phyloP scores from a whole-genome alignment of 768 basidiomycete genomes.

The Trametes meyenii region DNA sequence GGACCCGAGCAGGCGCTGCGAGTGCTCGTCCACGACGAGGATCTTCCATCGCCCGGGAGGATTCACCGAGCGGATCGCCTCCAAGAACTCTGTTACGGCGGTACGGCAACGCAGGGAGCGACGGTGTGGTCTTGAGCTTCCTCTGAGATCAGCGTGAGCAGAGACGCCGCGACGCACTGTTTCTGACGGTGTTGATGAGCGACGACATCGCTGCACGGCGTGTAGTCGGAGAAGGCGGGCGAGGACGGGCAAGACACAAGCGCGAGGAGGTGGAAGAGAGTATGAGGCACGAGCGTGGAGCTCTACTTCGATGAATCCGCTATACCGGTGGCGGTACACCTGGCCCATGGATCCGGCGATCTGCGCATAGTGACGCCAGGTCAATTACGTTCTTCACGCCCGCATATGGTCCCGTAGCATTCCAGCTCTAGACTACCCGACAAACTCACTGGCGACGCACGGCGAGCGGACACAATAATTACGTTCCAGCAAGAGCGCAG shows the following conservation, averaged over 20 bases:
- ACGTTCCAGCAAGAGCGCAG: too few relatives aligned
- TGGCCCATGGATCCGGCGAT: conserved; percentile 18
- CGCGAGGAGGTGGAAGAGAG: neutral
- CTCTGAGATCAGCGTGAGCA: conserved; percentile 29
- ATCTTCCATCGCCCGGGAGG: conserved; percentile 95
- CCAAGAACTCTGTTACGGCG: conserved; percentile 69
- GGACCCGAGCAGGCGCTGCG: conserved; percentile 78
- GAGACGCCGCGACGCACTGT: conserved; percentile 41
- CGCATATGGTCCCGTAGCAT: neutral
- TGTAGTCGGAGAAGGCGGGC: neutral
- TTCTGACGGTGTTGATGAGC: conserved; percentile 47
- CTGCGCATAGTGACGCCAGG: neutral
- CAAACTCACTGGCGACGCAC: too few relatives aligned
- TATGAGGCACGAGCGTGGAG: neutral
- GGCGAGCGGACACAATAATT: too few relatives aligned
- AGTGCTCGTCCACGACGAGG: conserved; percentile 92
- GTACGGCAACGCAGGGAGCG: neutral
- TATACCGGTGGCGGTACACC: conserved; percentile 18
- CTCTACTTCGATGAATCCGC: neutral
- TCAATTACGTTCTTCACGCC: neutral
- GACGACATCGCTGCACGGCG: conserved; percentile 43
- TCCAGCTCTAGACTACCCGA: neutral
- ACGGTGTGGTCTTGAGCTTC: neutral
- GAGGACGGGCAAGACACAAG: neutral
- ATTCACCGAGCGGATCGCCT: conserved; percentile 83